Conservation (phyloP, 495 filamentous ascomycete genomes). For the Rhypophila decipiens region DNA sequence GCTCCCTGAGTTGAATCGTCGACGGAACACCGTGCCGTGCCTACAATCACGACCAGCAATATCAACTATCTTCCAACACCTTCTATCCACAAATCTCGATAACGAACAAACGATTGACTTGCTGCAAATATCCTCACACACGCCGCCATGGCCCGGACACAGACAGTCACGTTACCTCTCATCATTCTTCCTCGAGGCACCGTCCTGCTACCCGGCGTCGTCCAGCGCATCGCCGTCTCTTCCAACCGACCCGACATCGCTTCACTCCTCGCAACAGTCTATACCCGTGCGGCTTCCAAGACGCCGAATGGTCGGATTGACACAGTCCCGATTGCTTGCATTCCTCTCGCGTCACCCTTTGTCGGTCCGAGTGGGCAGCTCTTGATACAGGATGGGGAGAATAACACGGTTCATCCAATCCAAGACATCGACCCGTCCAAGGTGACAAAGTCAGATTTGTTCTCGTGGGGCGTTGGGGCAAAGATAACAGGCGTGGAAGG, state of each 20-base stretch:
- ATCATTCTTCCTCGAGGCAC: constrained; percentile 67
- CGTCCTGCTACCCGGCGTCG: constrained; percentile 75
- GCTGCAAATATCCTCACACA: too few relatives aligned
- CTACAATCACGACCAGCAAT: too few relatives aligned
- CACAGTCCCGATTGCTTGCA: constrained; percentile 68
- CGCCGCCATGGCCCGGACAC: constrained; percentile 19
- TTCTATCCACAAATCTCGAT: too few relatives aligned
- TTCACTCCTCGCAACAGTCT: constrained; percentile 70
- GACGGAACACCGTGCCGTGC: too few relatives aligned
- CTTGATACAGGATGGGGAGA: constrained; percentile 52
- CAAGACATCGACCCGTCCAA: constrained; percentile 31
- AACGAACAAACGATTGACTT: too few relatives aligned
- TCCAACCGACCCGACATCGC: constrained; percentile 74
- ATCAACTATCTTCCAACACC: too few relatives aligned
- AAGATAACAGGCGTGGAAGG: constrained; percentile 82
- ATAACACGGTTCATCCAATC: constrained; percentile 32
- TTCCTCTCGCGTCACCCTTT: constrained; percentile 67
- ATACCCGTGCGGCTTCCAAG: constrained; percentile 57
- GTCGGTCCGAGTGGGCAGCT: constrained; percentile 64
- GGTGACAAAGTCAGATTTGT: constrained; percentile 66
- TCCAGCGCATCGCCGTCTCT: constrained; percentile 65
- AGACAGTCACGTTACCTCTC: constrained; percentile 53
- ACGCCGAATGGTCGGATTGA: constrained; percentile 56
- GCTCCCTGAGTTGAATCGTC: too few relatives aligned
- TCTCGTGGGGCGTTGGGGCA: constrained; percentile 67